A percentile compares a stretch with the other conserved stretches of the same genome.
phyloP scores from a whole-genome alignment of 2,329 filamentous ascomycete genomes.

The Stemphylium beticola region DNA sequence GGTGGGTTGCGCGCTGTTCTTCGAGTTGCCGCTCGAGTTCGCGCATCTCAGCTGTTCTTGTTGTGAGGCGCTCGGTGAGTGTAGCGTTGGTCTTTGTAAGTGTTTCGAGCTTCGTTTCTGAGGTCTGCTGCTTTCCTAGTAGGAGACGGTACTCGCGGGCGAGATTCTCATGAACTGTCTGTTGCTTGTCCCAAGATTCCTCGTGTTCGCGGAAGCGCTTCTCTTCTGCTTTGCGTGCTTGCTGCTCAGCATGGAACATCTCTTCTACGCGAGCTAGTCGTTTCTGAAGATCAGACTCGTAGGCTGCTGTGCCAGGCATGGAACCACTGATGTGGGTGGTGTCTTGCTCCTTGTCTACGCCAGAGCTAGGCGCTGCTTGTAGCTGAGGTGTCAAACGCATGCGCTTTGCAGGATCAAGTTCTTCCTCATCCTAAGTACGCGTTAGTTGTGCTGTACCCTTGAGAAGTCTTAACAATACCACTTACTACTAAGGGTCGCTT shows the following conservation, averaged over 20 bases:
- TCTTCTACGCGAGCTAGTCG: constrained; percentile 13
- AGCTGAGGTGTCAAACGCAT: constrained; percentile 45
- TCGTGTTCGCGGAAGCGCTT: constrained; percentile 24
- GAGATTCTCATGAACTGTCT: constrained; percentile 35
- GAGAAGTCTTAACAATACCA: background rate
- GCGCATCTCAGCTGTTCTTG: constrained; percentile 18
- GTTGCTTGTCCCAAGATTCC: constrained; percentile 31
- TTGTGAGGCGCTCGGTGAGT: constrained; percentile 26
- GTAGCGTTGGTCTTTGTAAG: constrained; percentile 20
- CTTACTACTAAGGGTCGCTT: constrained; percentile 41
- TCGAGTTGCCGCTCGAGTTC: constrained; percentile 23
- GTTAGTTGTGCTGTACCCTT: background rate
- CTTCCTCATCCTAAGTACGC: constrained; percentile 26
- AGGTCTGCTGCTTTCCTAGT: constrained; percentile 23
- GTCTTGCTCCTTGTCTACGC: constrained; percentile 26
- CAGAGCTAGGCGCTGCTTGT: constrained; percentile 10
- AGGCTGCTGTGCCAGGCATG: constrained; percentile 36
- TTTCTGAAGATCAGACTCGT: constrained; percentile 15
- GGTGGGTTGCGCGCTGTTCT: constrained; percentile 22
- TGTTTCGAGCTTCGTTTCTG: constrained; percentile 23
- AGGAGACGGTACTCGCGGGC: constrained; percentile 24
- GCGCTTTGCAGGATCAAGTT: constrained; percentile 39
- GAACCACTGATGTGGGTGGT: constrained; percentile 53
- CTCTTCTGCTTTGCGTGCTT: constrained; percentile 16
- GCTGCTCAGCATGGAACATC: constrained; percentile 12